Evolutionary conservation across 208 protist genomes (phyloP), one percentile per base, ranked within the genome.

Genomic region (Tritrichomonas musculus): DNA sequence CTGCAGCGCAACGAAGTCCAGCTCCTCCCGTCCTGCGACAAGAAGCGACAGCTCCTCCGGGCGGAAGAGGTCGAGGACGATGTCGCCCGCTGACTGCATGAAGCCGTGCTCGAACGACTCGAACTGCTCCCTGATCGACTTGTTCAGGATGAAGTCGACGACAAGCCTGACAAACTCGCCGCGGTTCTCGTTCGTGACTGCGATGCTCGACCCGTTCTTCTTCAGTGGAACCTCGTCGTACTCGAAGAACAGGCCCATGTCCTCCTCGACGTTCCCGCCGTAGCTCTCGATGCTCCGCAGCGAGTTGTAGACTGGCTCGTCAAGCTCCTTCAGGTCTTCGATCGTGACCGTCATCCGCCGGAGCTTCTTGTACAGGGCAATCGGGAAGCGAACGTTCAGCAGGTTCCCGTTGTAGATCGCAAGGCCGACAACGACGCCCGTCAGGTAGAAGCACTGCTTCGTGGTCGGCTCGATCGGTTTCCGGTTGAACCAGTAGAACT

Each of bases 341-440:
- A 95, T 75, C 0, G 22, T 69, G 1, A 95, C 57, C 20, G 39
- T 92, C 50, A 77, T 1, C 36, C 75, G 69, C 20, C 93, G 36
- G 0, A 95, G 36, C 36, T 94, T 95, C 50, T 92, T 77, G 44
- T 93, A 95, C 33, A 95, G 73, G 9, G 39, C 27, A 9, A 94
- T 20, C 1, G 98, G 98, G 13, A 99, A 97, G 65, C 96, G 95
- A n/a, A 98, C 80, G 92, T 98, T 96, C 17, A 99, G 93, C 92
- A 98, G 97, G 57, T 98, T 95, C 20, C 95, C 94, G 94, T 99
- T 99, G 95, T 98, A 98, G 60, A 99, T 97, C 20, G 97, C 97
- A 9, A 99, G 94, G 13, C 98, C 98, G 14, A 97, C 53, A 69
- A 93, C 92, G 50, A 96, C 94, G n/a, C 96, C 96, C 57, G 96